Evolutionary conservation across 495 filamentous ascomycete species (phyloP).

Genomic region (Hypoxylon rickii): DNA sequence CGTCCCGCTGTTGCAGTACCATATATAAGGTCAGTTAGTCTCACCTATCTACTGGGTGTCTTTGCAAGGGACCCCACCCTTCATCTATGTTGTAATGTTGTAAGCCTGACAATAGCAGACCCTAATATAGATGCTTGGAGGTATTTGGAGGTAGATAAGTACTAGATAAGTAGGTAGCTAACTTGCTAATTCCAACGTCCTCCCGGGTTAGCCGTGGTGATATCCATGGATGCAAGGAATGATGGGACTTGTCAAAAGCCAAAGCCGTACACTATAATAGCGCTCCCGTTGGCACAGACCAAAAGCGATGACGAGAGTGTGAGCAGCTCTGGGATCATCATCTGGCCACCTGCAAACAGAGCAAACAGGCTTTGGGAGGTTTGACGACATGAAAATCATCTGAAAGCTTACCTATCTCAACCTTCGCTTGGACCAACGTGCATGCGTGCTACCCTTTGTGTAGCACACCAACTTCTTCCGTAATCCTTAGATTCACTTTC

Average conservation of each 20-base stretch:
- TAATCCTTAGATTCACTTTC: background rate
- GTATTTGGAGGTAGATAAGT: too few species aligned
- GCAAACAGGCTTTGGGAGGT: too few species aligned
- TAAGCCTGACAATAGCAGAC: too few species aligned
- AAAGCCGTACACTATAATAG: slow-evolving; percentile 14
- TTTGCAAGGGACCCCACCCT: background rate
- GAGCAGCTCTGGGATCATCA: slow-evolving; percentile 2
- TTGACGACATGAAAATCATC: too few species aligned
- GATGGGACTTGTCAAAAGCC: too few species aligned
- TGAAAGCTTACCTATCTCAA: too few species aligned
- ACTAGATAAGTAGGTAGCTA: background rate
- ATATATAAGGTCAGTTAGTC: slow-evolving; percentile 13
- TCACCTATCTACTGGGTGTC: background rate
- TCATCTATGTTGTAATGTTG: too few species aligned
- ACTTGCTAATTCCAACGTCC: background rate
- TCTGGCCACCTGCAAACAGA: too few species aligned
- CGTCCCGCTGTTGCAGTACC: slow-evolving; percentile 24
- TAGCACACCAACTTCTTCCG: slow-evolving; percentile 19
- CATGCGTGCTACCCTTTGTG: background rate
- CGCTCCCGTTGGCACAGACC: slow-evolving; percentile 17
- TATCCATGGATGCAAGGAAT: too few species aligned
- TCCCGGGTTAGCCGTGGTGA: too few species aligned
- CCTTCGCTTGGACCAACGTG: slow-evolving; percentile 7
- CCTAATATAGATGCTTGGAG: too few species aligned
- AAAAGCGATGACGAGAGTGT: slow-evolving; percentile 4